A percentile compares a stretch with the other conserved stretches of the same genome.
Conservation (phyloP, 306 rosid genomes). For the Leucaena leucocephala region DNA sequence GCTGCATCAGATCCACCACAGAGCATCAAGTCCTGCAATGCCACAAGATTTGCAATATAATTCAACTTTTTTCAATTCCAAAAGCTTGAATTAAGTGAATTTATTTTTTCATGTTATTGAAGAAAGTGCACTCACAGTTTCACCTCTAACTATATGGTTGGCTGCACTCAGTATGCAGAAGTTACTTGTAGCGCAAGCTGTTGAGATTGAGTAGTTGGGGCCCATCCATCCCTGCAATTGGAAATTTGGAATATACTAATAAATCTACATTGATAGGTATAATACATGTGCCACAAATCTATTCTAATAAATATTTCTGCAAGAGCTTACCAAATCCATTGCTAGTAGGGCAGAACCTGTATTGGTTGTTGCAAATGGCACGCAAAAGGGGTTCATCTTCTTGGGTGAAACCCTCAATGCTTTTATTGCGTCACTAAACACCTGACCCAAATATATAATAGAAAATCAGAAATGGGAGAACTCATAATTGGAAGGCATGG, state of each 20-base stretch:
- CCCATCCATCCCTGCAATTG: constrained; percentile 74
- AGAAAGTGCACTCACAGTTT: constrained; percentile 61
- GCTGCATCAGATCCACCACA: constrained; percentile 77
- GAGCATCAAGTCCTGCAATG: constrained; percentile 68
- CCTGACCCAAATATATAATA: constrained; percentile 42
- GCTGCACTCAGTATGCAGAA: constrained; percentile 70
- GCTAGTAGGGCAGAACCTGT: constrained; percentile 81
- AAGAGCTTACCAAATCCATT: constrained; percentile 63
- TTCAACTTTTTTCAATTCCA: neutral
- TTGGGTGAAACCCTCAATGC: constrained; percentile 63
- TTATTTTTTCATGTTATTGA: neutral
- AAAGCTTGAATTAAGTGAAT: neutral
- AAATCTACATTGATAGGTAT: constrained; percentile 5
- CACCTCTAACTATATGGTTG: constrained; percentile 74
- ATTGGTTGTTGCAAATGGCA: constrained; percentile 72
- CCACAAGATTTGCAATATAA: neutral
- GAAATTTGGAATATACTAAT: neutral
- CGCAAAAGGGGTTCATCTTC: constrained; percentile 82
- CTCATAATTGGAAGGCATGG: constrained; percentile 3
- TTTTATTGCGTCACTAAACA: constrained; percentile 67
- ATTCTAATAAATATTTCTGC: neutral
- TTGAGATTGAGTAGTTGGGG: constrained; percentile 51
- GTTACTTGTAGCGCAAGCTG: constrained; percentile 72
- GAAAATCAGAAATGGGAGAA: neutral
- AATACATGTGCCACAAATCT: neutral